These are phyloP conservation scores for Leishmania tropica DNA, from an alignment of 208 protist genomes.

Conservation along the genomic window DNA sequence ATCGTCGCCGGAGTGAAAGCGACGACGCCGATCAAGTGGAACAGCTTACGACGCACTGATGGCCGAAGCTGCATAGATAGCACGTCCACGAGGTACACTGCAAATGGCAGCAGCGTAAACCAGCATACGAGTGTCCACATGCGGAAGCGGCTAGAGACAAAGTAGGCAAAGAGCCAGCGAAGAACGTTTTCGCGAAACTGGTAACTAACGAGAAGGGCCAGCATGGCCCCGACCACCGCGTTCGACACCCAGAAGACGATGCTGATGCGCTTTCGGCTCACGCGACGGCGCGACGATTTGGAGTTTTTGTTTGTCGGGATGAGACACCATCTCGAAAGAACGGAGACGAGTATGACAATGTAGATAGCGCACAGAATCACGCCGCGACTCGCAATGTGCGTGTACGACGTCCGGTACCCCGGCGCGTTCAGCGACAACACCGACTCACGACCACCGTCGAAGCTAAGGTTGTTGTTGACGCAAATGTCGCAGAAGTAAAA, in stretches of 20 bases:
- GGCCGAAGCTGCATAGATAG: slow-evolving; percentile 45
- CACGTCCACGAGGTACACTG: slow-evolving; percentile 54
- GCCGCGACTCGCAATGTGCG: slow-evolving; percentile 72
- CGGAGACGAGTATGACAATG: slow-evolving; percentile 38
- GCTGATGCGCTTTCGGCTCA: slow-evolving; percentile 69
- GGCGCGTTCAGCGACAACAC: slow-evolving; percentile 44
- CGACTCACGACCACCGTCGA: slow-evolving; percentile 37
- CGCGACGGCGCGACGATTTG: slow-evolving; percentile 64
- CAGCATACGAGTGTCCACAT: slow-evolving; percentile 60
- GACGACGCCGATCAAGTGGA: slow-evolving; percentile 85
- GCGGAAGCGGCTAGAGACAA: slow-evolving; percentile 63
- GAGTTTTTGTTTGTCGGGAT: slow-evolving; percentile 69
- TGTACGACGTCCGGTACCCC: slow-evolving; percentile 66
- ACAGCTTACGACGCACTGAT: slow-evolving; percentile 84
- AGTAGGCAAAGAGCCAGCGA: slow-evolving; percentile 74
- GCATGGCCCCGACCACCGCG: slow-evolving; percentile 33
- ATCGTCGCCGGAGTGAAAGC: slow-evolving; percentile 79
- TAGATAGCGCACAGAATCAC: slow-evolving; percentile 69
- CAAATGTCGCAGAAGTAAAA: slow-evolving; percentile 82
- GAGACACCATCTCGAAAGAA: slow-evolving; percentile 52
- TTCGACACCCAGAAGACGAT: slow-evolving; percentile 58
- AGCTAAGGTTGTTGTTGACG: slow-evolving; percentile 67
- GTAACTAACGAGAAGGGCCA: slow-evolving; percentile 47
- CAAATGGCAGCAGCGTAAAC: slow-evolving; percentile 51
- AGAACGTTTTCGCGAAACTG: slow-evolving; percentile 65